phyloP scores from a whole-genome alignment of 495 filamentous ascomycete genomes.

The Copromyces sp. region DNA sequence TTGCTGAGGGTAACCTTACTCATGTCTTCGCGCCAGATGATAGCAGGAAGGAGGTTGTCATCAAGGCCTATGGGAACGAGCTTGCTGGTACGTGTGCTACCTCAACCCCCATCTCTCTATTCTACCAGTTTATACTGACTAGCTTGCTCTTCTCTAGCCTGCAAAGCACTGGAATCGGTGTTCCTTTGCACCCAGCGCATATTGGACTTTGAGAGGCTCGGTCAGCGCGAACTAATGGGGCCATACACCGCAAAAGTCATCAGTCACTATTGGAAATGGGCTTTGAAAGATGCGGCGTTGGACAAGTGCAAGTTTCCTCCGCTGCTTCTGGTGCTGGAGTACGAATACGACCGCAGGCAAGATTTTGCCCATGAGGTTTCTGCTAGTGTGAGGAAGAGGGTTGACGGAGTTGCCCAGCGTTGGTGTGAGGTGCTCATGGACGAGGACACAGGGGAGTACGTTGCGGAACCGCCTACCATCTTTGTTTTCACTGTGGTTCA shows the following conservation, averaged over 20 bases:
- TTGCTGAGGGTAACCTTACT: conserved; percentile 15
- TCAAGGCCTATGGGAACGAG: conserved; percentile 16
- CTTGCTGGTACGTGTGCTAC: conserved; percentile 12
- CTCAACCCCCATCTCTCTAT: background rate
- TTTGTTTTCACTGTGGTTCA: conserved; percentile 21
- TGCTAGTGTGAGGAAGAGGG: conserved; percentile 7
- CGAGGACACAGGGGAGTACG: background rate
- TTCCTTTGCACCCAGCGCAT: conserved; percentile 22
- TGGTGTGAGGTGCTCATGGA: conserved; percentile 13
- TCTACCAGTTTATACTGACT: background rate
- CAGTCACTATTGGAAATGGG: conserved; percentile 18
- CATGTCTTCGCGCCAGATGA: conserved; percentile 15
- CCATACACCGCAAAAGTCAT: conserved; percentile 13
- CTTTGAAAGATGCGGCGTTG: conserved; percentile 13
- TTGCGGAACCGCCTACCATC: conserved; percentile 15
- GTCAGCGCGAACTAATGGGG: conserved; percentile 9
- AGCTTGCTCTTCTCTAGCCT: conserved; percentile 4
- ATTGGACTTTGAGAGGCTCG: conserved; percentile 19
- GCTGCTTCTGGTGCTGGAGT: conserved; percentile 12
- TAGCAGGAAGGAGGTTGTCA: conserved; percentile 18
- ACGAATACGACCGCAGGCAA: conserved; percentile 2
- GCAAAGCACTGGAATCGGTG: conserved; percentile 20
- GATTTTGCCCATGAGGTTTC: conserved; percentile 9
- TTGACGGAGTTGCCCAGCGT: conserved; percentile 7
- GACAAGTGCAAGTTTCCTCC: conserved; percentile 3